Evolutionary conservation across 2,329 filamentous ascomycete genomes (phyloP).

Genomic region (Chrysosporium keratinophilum): DNA sequence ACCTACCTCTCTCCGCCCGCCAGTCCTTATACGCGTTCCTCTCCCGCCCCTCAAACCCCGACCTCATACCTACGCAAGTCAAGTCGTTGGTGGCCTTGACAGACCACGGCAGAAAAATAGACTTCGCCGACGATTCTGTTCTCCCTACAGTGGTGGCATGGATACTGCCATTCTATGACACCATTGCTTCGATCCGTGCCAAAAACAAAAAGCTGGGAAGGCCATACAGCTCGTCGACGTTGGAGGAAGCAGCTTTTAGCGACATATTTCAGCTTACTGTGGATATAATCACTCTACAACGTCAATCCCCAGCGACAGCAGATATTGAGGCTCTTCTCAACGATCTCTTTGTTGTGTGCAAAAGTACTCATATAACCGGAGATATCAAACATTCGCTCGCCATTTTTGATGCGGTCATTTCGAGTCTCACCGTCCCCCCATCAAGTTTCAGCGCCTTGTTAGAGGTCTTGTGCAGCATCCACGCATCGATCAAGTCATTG

Average conservation of each 20-base stretch:
- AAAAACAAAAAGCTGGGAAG: slow-evolving; percentile 31
- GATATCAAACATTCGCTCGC: slow-evolving; percentile 36
- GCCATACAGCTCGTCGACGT: slow-evolving; percentile 24
- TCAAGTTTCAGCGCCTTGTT: slow-evolving; percentile 30
- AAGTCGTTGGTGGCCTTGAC: slow-evolving; percentile 33
- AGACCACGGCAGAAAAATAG: slow-evolving; percentile 36
- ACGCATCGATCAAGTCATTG: slow-evolving; percentile 35
- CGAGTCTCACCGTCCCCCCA: slow-evolving; percentile 32
- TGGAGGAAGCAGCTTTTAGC: slow-evolving; percentile 30
- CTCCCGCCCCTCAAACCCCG: slow-evolving; percentile 25
- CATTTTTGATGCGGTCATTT: slow-evolving; percentile 35
- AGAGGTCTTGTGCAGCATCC: slow-evolving; percentile 37
- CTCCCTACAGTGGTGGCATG: slow-evolving; percentile 33
- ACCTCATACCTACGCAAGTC: slow-evolving; percentile 31
- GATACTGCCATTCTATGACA: slow-evolving; percentile 31
- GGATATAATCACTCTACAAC: slow-evolving; percentile 36
- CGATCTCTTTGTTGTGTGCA: slow-evolving; percentile 33
- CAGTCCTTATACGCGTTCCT: slow-evolving; percentile 30
- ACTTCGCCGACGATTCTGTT: slow-evolving; percentile 32
- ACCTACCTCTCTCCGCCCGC: slow-evolving; percentile 29
- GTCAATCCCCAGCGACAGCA: slow-evolving; percentile 27
- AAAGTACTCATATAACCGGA: slow-evolving; percentile 31
- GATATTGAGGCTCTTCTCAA: slow-evolving; percentile 31
- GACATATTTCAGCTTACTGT: slow-evolving; percentile 35
- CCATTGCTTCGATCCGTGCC: slow-evolving; percentile 28